Percentiles rank a stretch among this genome's conserved stretches.
phyloP scores from a whole-genome alignment of 2,329 filamentous ascomycete genomes.

The Xylaria sp. region DNA sequence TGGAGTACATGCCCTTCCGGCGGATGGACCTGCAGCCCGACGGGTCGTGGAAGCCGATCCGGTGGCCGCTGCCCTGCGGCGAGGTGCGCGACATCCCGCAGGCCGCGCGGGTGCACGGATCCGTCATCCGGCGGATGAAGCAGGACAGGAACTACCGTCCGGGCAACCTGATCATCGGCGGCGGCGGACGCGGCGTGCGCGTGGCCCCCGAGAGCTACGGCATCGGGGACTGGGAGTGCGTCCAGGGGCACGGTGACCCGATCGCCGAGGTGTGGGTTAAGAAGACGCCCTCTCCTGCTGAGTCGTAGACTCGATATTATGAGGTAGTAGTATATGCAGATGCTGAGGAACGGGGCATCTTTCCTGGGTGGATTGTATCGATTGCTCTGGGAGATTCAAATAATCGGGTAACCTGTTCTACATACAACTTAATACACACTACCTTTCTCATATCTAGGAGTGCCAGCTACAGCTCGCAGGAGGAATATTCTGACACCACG shows the following conservation, averaged over 20 bases:
- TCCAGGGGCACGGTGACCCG: slow-evolving; percentile 65
- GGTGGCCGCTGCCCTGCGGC: slow-evolving; percentile 77
- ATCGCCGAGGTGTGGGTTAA: slow-evolving; percentile 70
- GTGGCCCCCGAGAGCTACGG: slow-evolving; percentile 63
- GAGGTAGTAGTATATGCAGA: too few species aligned
- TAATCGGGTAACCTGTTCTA: too few species aligned
- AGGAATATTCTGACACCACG: too few species aligned
- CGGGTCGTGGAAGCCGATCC: slow-evolving; percentile 77
- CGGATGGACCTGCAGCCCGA: slow-evolving; percentile 76
- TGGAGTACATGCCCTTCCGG: slow-evolving; percentile 82
- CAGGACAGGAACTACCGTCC: slow-evolving; percentile 67
- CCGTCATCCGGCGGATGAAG: slow-evolving; percentile 73
- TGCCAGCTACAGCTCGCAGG: too few species aligned
- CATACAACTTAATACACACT: too few species aligned
- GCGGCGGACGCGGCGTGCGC: slow-evolving; percentile 71
- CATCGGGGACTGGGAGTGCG: slow-evolving; percentile 72
- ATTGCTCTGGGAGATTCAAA: too few species aligned
- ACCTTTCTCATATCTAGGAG: too few species aligned
- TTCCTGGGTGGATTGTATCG: too few species aligned
- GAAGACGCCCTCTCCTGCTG: slow-evolving; percentile 23
- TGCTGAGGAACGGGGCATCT: too few species aligned
- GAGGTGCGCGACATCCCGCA: slow-evolving; percentile 77
- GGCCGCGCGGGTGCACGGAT: slow-evolving; percentile 71
- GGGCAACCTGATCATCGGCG: slow-evolving; percentile 78
- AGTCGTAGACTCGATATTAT: background rate